Evolutionary conservation across 2,329 filamentous ascomycete genomes (phyloP), one percentile per base, ranked within the genome.

Genomic region (Ophiostoma pallidulum): DNA sequence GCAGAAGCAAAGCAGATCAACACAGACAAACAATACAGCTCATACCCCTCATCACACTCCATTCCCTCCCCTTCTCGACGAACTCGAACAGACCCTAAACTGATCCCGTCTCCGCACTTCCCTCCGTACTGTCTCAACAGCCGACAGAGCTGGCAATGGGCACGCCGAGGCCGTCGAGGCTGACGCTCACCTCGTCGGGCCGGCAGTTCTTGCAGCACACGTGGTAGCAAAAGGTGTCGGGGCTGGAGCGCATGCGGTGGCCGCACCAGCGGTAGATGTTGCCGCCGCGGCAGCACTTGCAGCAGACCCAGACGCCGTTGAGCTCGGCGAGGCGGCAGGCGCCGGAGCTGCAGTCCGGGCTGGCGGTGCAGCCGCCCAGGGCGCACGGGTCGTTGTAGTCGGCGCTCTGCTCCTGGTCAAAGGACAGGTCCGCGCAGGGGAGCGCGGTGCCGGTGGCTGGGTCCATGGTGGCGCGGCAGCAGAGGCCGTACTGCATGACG

Each of bases 161-260:
- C 16, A 38, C 19, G 9, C 24, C 35, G 13, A 35, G 9, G 3
- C 24, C 14, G n/a, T n/a, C n/a, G 19, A 42, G 26, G 14, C 12
- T 14, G 24, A 35, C 20, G 16, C n/a, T 32, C 20, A 28, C 19
- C 33, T 42, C 42, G 20, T 73, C 68, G 10, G 64, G 51, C 38
- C 59, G 61, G 51, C 73, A 76, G 4, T 54, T 55, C 33, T 62
- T 58, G 55, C 73, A 77, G 43, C 73, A 66, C n/a, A 55, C 59
- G 50, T 77, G 74, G 52, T 73, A 73, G 58, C 73, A 77, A 38
- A 74, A 69, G 1, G 69, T 71, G 52, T 75, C 68, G 9, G 71
- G 69, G 51, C 69, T 68, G 12, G 63, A 64, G 45, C 61, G 64
- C 65, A 69, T 67, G 45, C 61, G 66, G 51, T 72, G 68, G 29